Evolutionary conservation across 2,329 filamentous ascomycete genomes (phyloP), one percentile per base, ranked within the genome.

Genomic region (Akanthomyces uredinophilus): DNA sequence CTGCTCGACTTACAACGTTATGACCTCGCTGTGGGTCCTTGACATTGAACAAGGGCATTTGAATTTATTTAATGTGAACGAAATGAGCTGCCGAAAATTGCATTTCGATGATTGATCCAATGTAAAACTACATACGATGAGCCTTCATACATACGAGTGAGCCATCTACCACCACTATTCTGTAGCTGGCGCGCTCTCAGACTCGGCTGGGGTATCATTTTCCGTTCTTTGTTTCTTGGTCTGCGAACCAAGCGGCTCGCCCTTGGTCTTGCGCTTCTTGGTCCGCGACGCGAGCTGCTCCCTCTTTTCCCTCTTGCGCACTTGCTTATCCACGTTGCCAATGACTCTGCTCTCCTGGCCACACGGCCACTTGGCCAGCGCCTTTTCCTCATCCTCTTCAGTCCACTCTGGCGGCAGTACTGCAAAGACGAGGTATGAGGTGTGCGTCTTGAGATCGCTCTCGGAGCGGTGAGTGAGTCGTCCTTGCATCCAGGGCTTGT

Each of bases 401-500:
- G 81, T 87, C 95, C 95, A 99, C 65, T 90, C 87, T 49, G 87
- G 82, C n/a, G 95, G 94, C 64, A 99, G 76, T 3, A 95, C 79
- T 0, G 95, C 95, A 77, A 99, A 99, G 5, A 96, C 90, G 5
- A 99, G 83, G 73, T 99, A 99, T n/a, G 90, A 95, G 0, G 95
- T 99, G 75, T 99, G 95, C 8, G 91, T 95, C 81, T 96, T 97
- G 64, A 98, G 78, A 70, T 99, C 95, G 0, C 87, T 79, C 77
- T 99, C 95, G 0, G 90, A 87, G 27, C 92, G 84, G 69, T 96
- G 91, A 35, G 92, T 83, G 46, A 98, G 71, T 32, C 86, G 84
- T 1, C 95, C 95, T 64, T 93, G 85, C 71, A 89, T 85, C 78
- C 88, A 96, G 1, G 83, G 73, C 65, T 90, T 86, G 14, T 73